Conservation (phyloP, 371 early-diverging fungal genomes). For the Mortierella sp. region DNA sequence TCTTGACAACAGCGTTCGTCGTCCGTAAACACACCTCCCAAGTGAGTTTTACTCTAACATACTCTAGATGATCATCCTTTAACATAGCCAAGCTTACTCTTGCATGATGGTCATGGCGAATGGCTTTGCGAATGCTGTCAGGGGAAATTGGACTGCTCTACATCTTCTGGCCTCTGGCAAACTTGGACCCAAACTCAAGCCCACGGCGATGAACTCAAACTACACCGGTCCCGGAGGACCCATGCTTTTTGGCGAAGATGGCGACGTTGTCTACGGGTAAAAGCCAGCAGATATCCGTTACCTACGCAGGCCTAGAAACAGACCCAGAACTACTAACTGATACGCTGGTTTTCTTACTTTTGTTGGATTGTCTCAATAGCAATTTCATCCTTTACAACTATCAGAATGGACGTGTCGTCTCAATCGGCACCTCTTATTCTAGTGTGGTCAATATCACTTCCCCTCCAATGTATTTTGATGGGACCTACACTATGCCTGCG, state of each 20-base stretch:
- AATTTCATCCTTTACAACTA: conserved; percentile 67
- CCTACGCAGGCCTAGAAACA: background rate
- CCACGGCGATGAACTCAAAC: conserved; percentile 64
- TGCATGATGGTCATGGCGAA: conserved; percentile 75
- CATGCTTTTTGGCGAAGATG: conserved; percentile 63
- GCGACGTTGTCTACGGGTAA: conserved; percentile 65
- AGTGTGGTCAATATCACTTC: conserved; percentile 58
- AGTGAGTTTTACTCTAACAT: no score
- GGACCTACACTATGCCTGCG: conserved; percentile 60
- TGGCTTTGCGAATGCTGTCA: conserved; percentile 61
- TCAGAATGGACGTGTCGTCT: conserved; percentile 57
- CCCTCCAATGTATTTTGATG: conserved; percentile 66
- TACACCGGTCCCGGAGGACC: conserved; percentile 71
- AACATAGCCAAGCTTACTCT: conserved; percentile 51
- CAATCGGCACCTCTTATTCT: conserved; percentile 62
- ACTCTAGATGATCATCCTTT: no score
- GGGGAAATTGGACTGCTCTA: conserved; percentile 54
- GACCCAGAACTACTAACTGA: background rate
- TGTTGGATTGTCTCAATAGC: conserved; percentile 3
- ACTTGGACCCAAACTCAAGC: conserved; percentile 61
- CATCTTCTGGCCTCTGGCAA: conserved; percentile 56
- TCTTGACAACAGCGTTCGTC: no score
- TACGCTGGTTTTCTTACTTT: background rate
- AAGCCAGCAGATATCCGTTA: background rate
- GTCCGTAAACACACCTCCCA: no score